Conservation (phyloP, 768 basidiomycete genomes). For the Scleroderma bovista region DNA sequence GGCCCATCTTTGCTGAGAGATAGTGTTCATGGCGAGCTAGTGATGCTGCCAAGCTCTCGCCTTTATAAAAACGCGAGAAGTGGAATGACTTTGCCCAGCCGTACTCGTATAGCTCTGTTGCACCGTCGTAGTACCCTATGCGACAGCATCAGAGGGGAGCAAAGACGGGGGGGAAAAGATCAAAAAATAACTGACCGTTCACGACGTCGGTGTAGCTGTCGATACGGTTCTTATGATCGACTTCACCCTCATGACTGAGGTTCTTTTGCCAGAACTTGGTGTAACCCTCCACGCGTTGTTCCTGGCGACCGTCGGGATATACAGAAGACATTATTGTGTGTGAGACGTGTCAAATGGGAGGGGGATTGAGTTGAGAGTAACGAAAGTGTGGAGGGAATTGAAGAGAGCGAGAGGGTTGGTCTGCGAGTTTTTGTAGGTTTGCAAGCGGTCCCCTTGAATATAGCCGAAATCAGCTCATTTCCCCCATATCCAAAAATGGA, state of each 20-base stretch:
- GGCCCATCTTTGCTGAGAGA: conserved; percentile 78
- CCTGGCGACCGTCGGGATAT: conserved; percentile 53
- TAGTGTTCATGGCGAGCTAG: conserved; percentile 95
- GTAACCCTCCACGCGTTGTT: conserved; percentile 75
- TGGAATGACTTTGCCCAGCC: conserved; percentile 92
- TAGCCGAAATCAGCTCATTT: not conserved
- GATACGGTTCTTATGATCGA: conserved; percentile 67
- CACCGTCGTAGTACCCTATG: conserved; percentile 93
- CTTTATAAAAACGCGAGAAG: conserved; percentile 95
- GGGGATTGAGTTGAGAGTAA: too few relatives aligned
- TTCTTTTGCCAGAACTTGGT: conserved; percentile 91
- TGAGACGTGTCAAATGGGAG: not conserved
- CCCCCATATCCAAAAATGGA: not conserved
- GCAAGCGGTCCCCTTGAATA: not conserved
- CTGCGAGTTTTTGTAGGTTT: not conserved
- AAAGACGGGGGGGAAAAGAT: not conserved
- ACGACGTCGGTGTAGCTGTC: conserved; percentile 89
- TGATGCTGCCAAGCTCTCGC: conserved; percentile 68
- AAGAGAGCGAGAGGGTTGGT: not conserved
- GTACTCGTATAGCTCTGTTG: conserved; percentile 92
- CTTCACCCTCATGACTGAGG: conserved; percentile 56
- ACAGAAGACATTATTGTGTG: conserved; percentile 13
- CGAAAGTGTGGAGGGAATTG: too few relatives aligned
- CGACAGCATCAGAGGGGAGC: not conserved
- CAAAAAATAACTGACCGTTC: conserved; percentile 53